phyloP scores from a whole-genome alignment of 305 asterid genomes.

The Nicotiana rustica region DNA sequence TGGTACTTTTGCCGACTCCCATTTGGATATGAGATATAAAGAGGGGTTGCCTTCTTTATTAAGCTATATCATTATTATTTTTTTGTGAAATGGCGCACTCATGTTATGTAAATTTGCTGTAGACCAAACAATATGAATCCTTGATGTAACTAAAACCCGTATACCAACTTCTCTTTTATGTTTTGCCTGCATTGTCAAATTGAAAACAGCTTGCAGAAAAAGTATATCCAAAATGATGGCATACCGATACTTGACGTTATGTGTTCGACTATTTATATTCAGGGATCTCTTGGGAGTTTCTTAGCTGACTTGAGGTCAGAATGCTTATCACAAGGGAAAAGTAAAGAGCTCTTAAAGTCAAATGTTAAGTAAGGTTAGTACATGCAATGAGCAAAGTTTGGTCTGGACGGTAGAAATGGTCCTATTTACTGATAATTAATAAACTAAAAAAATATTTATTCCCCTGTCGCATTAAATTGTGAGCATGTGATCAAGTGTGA shows the following conservation, averaged over 20 bases:
- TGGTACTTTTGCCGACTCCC: not conserved
- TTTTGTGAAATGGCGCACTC: not conserved
- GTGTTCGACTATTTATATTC: not conserved
- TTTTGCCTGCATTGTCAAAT: not conserved
- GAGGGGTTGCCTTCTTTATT: not conserved
- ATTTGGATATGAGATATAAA: not conserved
- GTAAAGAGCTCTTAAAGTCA: not conserved
- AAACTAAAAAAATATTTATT: too few species aligned
- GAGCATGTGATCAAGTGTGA: not conserved
- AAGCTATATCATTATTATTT: not conserved
- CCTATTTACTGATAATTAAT: not conserved
- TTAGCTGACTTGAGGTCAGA: not conserved
- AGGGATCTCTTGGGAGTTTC: not conserved
- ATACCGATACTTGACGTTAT: not conserved
- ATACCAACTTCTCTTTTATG: not conserved
- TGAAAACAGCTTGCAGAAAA: conserved; percentile 19
- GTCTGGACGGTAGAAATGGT: not conserved
- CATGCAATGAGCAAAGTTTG: not conserved
- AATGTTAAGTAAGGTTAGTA: conserved; percentile 15
- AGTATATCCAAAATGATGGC: not conserved
- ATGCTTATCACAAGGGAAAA: not conserved
- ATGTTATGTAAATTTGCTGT: not conserved
- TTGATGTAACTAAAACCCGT: not conserved
- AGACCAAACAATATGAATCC: not conserved
- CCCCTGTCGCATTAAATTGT: not conserved